Evolutionary conservation across 371 early-diverging fungal genomes (phyloP).

Genomic region (Mucor racemosus): DNA sequence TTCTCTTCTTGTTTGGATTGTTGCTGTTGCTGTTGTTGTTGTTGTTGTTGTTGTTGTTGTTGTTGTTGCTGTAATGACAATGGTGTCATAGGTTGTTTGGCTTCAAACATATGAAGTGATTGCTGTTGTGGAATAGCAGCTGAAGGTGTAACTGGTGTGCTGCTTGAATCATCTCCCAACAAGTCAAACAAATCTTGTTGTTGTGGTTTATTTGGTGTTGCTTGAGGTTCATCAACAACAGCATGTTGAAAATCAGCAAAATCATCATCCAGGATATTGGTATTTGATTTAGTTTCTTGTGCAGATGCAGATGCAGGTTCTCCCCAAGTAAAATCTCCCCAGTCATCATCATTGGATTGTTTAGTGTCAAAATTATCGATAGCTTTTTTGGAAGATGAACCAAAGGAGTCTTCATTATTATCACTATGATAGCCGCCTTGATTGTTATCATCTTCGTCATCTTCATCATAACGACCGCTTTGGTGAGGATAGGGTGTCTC

Average conservation of each 20-base stretch:
- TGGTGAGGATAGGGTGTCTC: slow-evolving; percentile 30
- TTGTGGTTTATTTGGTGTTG: slow-evolving; percentile 13
- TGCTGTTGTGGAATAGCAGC: slow-evolving; percentile 13
- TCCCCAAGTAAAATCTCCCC: slow-evolving; percentile 59
- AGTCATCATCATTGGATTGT: slow-evolving; percentile 48
- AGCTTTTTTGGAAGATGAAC: not conserved
- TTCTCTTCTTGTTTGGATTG: slow-evolving; percentile 1
- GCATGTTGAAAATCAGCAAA: slow-evolving; percentile 72
- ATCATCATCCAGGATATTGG: slow-evolving; percentile 40
- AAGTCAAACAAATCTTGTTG: slow-evolving; percentile 49
- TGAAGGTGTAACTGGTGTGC: slow-evolving; percentile 2
- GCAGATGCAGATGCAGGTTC: slow-evolving; percentile 15
- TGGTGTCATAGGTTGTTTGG: slow-evolving; percentile 21
- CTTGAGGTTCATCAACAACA: slow-evolving; percentile 26
- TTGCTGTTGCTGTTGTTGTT: slow-evolving; percentile 14
- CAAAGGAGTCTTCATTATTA: not conserved
- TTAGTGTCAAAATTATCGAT: slow-evolving; percentile 10
- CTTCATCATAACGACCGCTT: slow-evolving; percentile 33
- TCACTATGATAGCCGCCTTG: slow-evolving; percentile 9
- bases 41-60: slow-evolving; percentile 16
- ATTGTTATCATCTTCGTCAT: slow-evolving; percentile 21
- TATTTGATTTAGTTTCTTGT: not conserved
- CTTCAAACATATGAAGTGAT: not conserved
- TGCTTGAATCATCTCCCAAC: slow-evolving; percentile 36
- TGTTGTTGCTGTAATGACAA: slow-evolving; percentile 22